Percentiles rank a stretch among this genome's conserved stretches.
phyloP scores from a whole-genome alignment of 495 filamentous ascomycete genomes.

The Sphaerosporella brunnea region DNA sequence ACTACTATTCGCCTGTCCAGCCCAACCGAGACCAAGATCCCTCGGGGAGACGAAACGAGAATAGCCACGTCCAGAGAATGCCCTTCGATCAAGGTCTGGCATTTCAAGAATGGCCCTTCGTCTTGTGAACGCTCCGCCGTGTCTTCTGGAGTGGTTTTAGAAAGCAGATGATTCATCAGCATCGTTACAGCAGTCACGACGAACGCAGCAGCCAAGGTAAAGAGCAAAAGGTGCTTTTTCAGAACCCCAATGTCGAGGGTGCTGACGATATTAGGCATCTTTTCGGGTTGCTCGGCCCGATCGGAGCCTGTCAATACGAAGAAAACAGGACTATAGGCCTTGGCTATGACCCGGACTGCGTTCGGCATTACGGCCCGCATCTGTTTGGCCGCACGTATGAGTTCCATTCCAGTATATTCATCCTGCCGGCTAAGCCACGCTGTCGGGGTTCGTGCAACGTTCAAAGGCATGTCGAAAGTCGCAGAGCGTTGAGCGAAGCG shows the following conservation, averaged over 20 bases:
- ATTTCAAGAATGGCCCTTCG: constrained; percentile 35
- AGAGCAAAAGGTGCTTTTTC: constrained; percentile 38
- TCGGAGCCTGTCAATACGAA: constrained; percentile 49
- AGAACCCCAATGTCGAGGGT: constrained; percentile 36
- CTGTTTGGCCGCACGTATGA: constrained; percentile 49
- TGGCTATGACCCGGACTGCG: constrained; percentile 46
- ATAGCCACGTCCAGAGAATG: constrained; percentile 48
- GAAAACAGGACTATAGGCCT: constrained; percentile 47
- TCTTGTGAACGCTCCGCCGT: constrained; percentile 27
- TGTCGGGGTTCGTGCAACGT: constrained; percentile 49
- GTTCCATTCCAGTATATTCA: constrained; percentile 51
- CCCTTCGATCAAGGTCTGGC: constrained; percentile 38
- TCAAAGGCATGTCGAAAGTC: constrained; percentile 29
- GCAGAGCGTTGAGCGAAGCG: not conserved
- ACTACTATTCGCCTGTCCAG: constrained; percentile 45
- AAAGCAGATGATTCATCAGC: constrained; percentile 46
- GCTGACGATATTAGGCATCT: constrained; percentile 15
- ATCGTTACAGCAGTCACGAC: constrained; percentile 39
- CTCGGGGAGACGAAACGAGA: constrained; percentile 38
- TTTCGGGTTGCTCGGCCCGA: constrained; percentile 28
- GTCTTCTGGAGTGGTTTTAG: constrained; percentile 33
- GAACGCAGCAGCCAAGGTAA: constrained; percentile 37
- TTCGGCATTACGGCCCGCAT: constrained; percentile 49
- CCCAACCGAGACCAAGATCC: constrained; percentile 46
- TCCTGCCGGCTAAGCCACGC: constrained; percentile 58